Base-by-base conservation (phyloP, 2,329 filamentous ascomycete species). In the Clarireedia paspali region DNA sequence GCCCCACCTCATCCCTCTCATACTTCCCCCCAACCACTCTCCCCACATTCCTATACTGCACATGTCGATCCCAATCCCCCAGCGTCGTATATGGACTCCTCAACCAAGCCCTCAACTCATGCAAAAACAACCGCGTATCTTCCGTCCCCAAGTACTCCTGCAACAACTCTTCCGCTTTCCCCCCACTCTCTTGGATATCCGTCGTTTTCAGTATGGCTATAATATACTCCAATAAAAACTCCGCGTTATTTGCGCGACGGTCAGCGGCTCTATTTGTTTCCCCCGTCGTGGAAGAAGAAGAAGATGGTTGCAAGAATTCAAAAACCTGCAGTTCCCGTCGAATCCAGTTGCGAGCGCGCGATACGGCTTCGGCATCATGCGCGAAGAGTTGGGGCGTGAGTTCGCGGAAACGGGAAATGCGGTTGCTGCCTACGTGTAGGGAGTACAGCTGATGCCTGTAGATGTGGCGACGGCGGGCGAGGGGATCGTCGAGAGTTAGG, bases 151-250 rank as follows among this genome's bases (percentile, higher is more conserved):
- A 67, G 61, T 91, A 94, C 49, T 94, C 89, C 23, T 81, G 75
- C 39, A 96, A 70, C 71, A 96, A 79, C 44, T 89, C 83, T 68
- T 94, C 89, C 0, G 90, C 89, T 64, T 88, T 83, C 0, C 90
- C 91, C 40, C 80, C 79, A 59, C 87, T 89, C 4, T 83, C 88
- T 70, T 90, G 90, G 4, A 91, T 77, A 66, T 96, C 90, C 15
- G 94, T 82, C 0, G 84, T 89, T 68, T 89, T 91, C 57, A 96
- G 72, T 23, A 96, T 87, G 9, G 87, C 87, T 42, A 96, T 73
- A 53, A 95, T 82, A 68, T 95, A 96, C 66, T 95, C 89, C 9
- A 96, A 78, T 10, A 96, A 71, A 60, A 91, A 95, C 66, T 95
- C 91, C 6, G 87, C 82, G 65, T 91, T 92, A 62, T 81, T 85